Conservation (phyloP, 352 stramenopile genomes). For the Pythium volutum region DNA sequence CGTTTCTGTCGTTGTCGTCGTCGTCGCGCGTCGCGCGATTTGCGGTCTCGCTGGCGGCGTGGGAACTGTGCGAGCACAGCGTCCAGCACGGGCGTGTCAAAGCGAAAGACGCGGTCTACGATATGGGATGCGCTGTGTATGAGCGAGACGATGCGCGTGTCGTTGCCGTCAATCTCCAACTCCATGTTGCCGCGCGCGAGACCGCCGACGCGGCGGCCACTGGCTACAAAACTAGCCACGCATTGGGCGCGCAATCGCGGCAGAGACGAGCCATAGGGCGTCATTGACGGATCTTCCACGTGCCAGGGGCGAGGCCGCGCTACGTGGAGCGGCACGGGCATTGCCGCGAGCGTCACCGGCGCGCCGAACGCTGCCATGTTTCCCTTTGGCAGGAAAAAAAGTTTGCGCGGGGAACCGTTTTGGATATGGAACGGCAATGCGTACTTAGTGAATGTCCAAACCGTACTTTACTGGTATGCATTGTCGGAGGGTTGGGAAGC, state of each 20-base stretch:
- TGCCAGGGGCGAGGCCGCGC: conserved; percentile 13
- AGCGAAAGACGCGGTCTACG: conserved; percentile 60
- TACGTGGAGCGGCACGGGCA: conserved; percentile 5
- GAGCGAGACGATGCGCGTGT: conserved; percentile 42
- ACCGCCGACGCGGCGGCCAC: conserved; percentile 2
- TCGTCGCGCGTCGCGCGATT: not conserved
- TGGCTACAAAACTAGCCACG: conserved; percentile 3
- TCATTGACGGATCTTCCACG: conserved; percentile 11
- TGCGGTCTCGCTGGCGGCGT: conserved; percentile 7
- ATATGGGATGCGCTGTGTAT: conserved; percentile 48
- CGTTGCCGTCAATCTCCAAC: conserved; percentile 20
- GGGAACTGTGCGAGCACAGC: conserved; percentile 48
- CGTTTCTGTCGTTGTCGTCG: not conserved
- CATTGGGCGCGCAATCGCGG: conserved; percentile 19
- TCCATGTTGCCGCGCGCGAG: not conserved
- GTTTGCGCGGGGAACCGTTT: not conserved
- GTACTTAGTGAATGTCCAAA: not conserved
- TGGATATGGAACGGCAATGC: not conserved
- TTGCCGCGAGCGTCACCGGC: not conserved
- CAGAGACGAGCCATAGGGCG: conserved; percentile 4
- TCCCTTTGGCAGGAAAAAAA: not conserved
- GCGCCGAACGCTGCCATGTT: conserved; percentile 16
- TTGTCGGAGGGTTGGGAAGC: not conserved
- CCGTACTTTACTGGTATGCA: not conserved
- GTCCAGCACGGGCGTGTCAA: conserved; percentile 53